These are phyloP conservation scores for Mycena citricolor DNA, from an alignment of 1,284 basidiomycete species.

Conservation along the genomic window DNA sequence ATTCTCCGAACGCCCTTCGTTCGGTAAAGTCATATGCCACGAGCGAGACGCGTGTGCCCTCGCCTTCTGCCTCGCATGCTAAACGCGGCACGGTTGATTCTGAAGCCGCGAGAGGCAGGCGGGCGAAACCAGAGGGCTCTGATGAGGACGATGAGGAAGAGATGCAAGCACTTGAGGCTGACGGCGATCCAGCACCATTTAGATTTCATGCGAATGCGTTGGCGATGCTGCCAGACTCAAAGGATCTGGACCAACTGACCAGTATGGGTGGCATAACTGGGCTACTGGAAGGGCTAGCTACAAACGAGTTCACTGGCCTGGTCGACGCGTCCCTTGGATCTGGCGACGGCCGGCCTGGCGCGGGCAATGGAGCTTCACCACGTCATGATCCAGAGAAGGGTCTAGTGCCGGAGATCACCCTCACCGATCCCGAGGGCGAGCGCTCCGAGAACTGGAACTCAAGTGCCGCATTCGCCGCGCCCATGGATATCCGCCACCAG, in stretches of 20 bases:
- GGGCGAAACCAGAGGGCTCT: constrained; percentile 32
- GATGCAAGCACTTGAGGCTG: constrained; percentile 64
- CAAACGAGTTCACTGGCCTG: constrained; percentile 61
- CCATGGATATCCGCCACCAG: constrained; percentile 63
- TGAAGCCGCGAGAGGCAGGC: constrained; percentile 24
- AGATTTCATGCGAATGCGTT: constrained; percentile 72
- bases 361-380: constrained; percentile 38
- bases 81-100: constrained; percentile 23
- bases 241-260: constrained; percentile 68
- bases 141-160: constrained; percentile 32
- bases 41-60: constrained; percentile 35
- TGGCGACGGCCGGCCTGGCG: constrained; percentile 30
- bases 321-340: constrained; percentile 27
- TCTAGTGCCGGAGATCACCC: constrained; percentile 40
- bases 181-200: constrained; percentile 73
- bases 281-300: constrained; percentile 76
- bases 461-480: constrained; percentile 48
- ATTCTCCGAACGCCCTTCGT: constrained; percentile 33
- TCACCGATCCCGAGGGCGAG: constrained; percentile 44
- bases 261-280: constrained; percentile 74
- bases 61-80: constrained; percentile 21
- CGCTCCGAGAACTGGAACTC: constrained; percentile 25
- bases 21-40: constrained; percentile 41
- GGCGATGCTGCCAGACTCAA: constrained; percentile 89
- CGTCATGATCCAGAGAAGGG: constrained; percentile 40